phyloP scores from a whole-genome alignment of 495 filamentous ascomycete species.

The Trichoderma orchidacearum region DNA sequence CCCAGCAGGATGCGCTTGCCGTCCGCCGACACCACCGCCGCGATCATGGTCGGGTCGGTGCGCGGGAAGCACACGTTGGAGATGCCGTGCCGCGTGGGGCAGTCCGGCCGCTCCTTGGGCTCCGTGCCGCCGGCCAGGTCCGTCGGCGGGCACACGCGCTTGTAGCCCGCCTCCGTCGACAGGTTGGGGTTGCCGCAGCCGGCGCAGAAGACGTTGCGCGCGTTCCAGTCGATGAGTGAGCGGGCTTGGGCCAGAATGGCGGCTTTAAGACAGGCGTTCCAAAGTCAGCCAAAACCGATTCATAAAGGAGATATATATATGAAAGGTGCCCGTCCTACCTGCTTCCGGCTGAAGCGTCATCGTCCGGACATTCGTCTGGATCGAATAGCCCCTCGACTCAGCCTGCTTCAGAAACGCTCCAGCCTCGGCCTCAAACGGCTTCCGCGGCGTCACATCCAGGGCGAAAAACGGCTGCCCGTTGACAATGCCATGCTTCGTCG shows the following conservation, averaged over 20 bases:
- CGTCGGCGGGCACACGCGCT: conserved; percentile 74
- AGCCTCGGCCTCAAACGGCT: conserved; percentile 40
- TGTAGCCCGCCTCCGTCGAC: conserved; percentile 78
- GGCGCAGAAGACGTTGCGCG: conserved; percentile 81
- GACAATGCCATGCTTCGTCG: conserved; percentile 39
- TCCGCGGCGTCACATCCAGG: conserved; percentile 71
- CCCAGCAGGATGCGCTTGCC: conserved; percentile 69
- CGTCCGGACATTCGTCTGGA: conserved; percentile 14
- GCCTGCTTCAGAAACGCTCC: conserved; percentile 23
- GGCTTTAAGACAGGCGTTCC: too few relatives aligned
- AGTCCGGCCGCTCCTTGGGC: conserved; percentile 44
- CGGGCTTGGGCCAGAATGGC: conserved; percentile 87
- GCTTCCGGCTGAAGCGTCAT: conserved; percentile 27
- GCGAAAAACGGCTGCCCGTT: conserved; percentile 74
- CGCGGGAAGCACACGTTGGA: conserved; percentile 86
- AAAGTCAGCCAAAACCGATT: too few relatives aligned
- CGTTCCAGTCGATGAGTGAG: conserved; percentile 89
- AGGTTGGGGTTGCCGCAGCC: conserved; percentile 75
- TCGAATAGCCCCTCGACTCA: conserved; percentile 14
- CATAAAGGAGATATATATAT: neutral
- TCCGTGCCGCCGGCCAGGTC: conserved; percentile 40
- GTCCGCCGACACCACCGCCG: conserved; percentile 71
- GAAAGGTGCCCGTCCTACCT: conserved; percentile 15
- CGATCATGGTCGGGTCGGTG: conserved; percentile 91
- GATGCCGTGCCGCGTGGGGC: conserved; percentile 60